phyloP scores from a whole-genome alignment of 306 rosid genomes.

The Biancaea sappan region DNA sequence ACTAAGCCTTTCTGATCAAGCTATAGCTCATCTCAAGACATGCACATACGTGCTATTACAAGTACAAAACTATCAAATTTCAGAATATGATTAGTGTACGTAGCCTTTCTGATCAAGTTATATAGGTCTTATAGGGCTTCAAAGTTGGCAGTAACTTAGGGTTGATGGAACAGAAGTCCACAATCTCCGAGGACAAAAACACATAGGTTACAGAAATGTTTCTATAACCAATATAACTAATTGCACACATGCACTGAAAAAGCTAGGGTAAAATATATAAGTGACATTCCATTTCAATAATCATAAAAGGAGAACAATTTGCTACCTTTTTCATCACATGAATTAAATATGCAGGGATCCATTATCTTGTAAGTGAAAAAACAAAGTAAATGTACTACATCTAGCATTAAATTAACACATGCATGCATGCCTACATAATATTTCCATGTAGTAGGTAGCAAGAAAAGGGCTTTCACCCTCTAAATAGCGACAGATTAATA shows the following conservation, averaged over 20 bases:
- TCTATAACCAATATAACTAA: not conserved
- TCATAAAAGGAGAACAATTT: not conserved
- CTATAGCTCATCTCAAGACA: too few relatives aligned
- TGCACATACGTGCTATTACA: too few relatives aligned
- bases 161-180: not conserved
- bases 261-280: not conserved
- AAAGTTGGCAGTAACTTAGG: not conserved
- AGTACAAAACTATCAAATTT: too few relatives aligned
- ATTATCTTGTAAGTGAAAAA: constrained; percentile 2
- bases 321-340: constrained; percentile 11
- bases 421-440: constrained; percentile 7
- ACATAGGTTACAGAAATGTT: not conserved
- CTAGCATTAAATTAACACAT: constrained; percentile 5
- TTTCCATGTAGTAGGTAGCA: not conserved
- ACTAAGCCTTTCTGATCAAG: not conserved
- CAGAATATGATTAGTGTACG: not conserved
- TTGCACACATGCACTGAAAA: not conserved
- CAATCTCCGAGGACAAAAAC: not conserved
- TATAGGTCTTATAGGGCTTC: not conserved
- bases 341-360: not conserved
- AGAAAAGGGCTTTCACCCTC: constrained; percentile 12
- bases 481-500: not conserved
- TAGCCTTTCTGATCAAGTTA: not conserved
- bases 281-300: constrained; percentile 10
- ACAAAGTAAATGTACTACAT: not conserved